Base-by-base conservation (phyloP, 2,329 filamentous ascomycete genomes). In the Orbilia ellipsospora region DNA sequence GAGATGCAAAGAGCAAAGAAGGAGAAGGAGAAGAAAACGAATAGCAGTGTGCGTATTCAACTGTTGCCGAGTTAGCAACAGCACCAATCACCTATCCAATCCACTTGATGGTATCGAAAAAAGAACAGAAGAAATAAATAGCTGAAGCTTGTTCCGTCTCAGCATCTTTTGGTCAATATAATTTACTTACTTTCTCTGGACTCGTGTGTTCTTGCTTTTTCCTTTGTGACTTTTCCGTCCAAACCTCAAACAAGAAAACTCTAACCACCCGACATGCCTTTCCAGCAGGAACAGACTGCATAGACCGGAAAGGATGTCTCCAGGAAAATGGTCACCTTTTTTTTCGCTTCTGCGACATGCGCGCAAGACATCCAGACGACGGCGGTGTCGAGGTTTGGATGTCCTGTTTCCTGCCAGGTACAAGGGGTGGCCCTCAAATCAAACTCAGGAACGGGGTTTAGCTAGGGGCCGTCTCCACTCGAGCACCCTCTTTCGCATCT, bases 171-270 rank as follows among this genome's bases (percentile, higher is more conserved):
- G 31, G 31, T 36, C 10, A 36, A 36, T 7, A 36, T 36, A 7
- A 36, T 7, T 36, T 6, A 36, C 5, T 7, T 36, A 4, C 10
- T 36, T 36, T 4, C 10, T 7, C 5, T 36, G 5, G 3, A 36
- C 5, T 36, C 28, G 10, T 31, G 12, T n/a, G n/a, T 16, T 26
- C 45, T 68, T 74, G 63, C 63, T 74, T 74, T 74, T 68, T 74
- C 63, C 13, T 48, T 48, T 18, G 57, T 68, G 63, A 68, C 57
- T 63, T 48, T 68, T 74, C 70, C 63, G 70, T 74, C 57, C 70
- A 74, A 74, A 74, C 70, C 68, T 68, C 64, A 20, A 40, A n/a
- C 23, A 61, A 61, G 16, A 20, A 51, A 52, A 65, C 40, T 56
- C 51, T 55, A 45, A 44, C n/a, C 52, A 36, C 40, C 36, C 36